Percentiles rank a stretch among this genome's conserved stretches.
phyloP scores from a whole-genome alignment of 441 rosid species.

The Eruca vesicaria region DNA sequence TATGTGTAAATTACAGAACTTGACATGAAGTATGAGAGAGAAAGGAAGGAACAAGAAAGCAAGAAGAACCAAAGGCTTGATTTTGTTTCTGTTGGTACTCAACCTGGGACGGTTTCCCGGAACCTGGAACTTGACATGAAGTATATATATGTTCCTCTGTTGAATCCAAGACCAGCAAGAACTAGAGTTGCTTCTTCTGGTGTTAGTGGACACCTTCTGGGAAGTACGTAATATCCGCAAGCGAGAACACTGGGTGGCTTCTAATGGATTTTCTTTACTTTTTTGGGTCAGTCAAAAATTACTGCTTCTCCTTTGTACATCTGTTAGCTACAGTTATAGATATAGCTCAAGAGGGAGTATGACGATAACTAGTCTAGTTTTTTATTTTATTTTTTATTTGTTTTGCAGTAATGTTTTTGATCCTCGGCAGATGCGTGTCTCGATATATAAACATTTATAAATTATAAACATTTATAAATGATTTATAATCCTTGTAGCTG shows the following conservation, averaged over 20 bases:
- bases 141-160: no score
- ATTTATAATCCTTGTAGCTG: no score
- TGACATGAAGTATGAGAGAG: conserved; percentile 77
- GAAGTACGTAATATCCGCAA: no score
- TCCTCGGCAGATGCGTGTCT: conserved; percentile 97
- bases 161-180: no score
- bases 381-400: conserved; percentile 15
- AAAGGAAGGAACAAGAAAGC: conserved; percentile 89
- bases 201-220: no score
- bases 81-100: conserved; percentile 64
- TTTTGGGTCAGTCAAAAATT: conserved; percentile 78
- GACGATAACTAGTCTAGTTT: neutral
- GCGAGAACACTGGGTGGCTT: conserved; percentile 95
- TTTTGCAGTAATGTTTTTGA: conserved; percentile 89
- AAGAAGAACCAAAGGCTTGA: conserved; percentile 84
- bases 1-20: conserved; percentile 53
- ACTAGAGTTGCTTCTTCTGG: no score
- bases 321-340: neutral
- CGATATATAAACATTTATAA: no score
- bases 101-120: conserved; percentile 51
- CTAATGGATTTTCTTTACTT: conserved; percentile 98
- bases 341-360: conserved; percentile 8
- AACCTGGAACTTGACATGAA: no score
- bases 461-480: no score
- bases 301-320: conserved; percentile 19